Evolutionary conservation across 2,329 filamentous ascomycete genomes (phyloP), one percentile per base, ranked within the genome.

Genomic region (Fusarium tupiense): DNA sequence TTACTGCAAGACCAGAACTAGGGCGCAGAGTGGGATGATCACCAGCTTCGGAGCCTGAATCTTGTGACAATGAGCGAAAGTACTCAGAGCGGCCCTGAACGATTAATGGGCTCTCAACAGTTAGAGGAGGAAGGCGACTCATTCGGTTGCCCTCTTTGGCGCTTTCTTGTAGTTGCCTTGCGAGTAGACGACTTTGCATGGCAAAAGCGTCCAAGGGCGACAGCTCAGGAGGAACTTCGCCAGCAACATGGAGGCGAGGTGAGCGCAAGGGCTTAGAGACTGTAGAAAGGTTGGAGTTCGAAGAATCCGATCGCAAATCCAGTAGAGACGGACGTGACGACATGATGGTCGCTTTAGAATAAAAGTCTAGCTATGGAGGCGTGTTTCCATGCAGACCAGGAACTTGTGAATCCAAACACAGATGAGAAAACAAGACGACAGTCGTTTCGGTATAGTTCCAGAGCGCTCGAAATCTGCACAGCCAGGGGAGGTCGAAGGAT

Each of bases 161-260:
- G 73, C 90, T 92, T 76, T 96, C 92, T 82, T 98, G 92, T 70
- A 99, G 90, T 83, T 97, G 93, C 83, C 91, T 93, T 44, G 95
- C 95, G 59, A 99, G 89, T 77, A 97, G 85, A 66, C 96, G 92
- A 77, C 95, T 97, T 81, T 98, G 96, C 71, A 96, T 88, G 29
- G 96, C 96, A 81, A 99, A 97, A 54, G 96, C 96, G 87, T 99
- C 96, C 74, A 99, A 89, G 17, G 96, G 96, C 13, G 96, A 98
- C 64, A 98, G 88, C 60, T 96, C 93, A 10, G 96, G 96, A 26
- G 96, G 96, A 3, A 93, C 89, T 77, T 96, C 93, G 71, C 94
- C 94, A 65, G 93, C 92, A 65, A 93, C 88, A 82, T 95, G 92
- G 67, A 94, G 85, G 71, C 93, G 91, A 47, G 93, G 93, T n/a